Base-by-base conservation (phyloP, 2,329 filamentous ascomycete species). In the Lachnellula arida region DNA sequence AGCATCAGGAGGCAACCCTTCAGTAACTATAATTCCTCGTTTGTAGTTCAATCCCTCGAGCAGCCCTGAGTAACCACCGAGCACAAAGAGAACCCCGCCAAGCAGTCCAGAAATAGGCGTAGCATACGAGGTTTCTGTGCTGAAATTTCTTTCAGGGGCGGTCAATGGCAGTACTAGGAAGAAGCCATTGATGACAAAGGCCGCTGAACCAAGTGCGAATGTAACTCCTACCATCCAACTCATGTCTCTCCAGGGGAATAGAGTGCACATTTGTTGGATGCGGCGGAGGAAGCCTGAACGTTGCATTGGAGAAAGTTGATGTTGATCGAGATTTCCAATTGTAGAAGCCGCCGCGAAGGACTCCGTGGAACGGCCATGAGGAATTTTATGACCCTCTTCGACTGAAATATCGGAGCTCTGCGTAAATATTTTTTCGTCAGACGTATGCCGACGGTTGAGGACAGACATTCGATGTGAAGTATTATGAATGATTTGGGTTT, bases 111-210 rank as follows among this genome's bases (percentile, higher is more conserved):
- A 53, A 5, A 55, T 53, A 15, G 61, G 57, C 37, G 57, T 59
- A 19, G 54, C 60, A 51, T 63, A 62, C 19, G 60, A 46, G 32
- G 51, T 32, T 32, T 58, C 56, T 4, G 43, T 51, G 4, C 9
- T n/a, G 47, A 61, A 63, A 17, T 39, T 25, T 11, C 51, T 58
- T 11, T 43, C 44, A 42, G 63, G 63, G 14, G 55, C 57, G 17
- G 59, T 51, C 6, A 61, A 34, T 5, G 63, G 58, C 25, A 64
- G 46, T 2, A 60, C 11, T 11, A 65, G 53, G 46, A 63, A 62
- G 49, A 64, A 63, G n/a, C 56, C 61, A 42, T 63, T 61, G 19
- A 53, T 54, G n/a, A 65, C 55, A 44, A 63, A 65, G n/a, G 58
- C 42, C 15, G 52, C 53, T 23, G 63, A 65, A 8, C 63, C 63